These are phyloP conservation scores for Ascochyta lentis DNA, from an alignment of 2,329 filamentous ascomycete species.

Conservation along the genomic window DNA sequence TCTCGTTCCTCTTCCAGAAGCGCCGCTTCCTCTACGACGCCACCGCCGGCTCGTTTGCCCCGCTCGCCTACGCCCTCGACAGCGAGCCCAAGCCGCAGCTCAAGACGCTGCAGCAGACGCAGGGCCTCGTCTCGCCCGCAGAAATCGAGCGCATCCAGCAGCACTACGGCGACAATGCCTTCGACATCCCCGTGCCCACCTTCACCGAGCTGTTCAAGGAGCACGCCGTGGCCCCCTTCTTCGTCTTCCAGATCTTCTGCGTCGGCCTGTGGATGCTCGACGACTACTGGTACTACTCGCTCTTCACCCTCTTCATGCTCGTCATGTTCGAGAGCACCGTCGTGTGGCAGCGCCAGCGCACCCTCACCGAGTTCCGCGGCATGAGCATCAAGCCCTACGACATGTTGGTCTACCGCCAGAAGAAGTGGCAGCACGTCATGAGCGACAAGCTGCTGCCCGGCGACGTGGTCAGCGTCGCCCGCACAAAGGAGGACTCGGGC, in stretches of 20 bases:
- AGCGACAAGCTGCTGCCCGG: constrained; percentile 94
- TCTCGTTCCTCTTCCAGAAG: constrained; percentile 97
- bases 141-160: constrained; percentile 83
- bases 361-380: constrained; percentile 92
- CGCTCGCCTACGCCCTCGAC: constrained; percentile 84
- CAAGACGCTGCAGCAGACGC: constrained; percentile 77
- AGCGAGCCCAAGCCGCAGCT: constrained; percentile 81
- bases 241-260: constrained; percentile 99
- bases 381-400: constrained; percentile 99
- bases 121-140: constrained; percentile 74
- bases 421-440: constrained; percentile 85
- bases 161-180: constrained; percentile 94
- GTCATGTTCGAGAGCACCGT: constrained; percentile 98
- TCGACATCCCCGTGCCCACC: constrained; percentile 95
- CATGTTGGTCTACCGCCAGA: constrained; percentile 85
- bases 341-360: constrained; percentile 97
- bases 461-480: constrained; percentile 87
- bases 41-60: constrained; percentile 75
- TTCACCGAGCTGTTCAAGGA: constrained; percentile 97
- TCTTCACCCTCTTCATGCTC: constrained; percentile 98
- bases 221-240: constrained; percentile 97
- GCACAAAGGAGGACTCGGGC: constrained; percentile 95
- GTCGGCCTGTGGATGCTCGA: constrained; percentile 98
- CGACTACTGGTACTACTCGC: constrained; percentile 99
- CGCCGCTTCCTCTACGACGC: constrained; percentile 88